Evolutionary conservation across 495 filamentous ascomycete species (phyloP).

Genomic region (Annulohypoxylon moriforme): DNA sequence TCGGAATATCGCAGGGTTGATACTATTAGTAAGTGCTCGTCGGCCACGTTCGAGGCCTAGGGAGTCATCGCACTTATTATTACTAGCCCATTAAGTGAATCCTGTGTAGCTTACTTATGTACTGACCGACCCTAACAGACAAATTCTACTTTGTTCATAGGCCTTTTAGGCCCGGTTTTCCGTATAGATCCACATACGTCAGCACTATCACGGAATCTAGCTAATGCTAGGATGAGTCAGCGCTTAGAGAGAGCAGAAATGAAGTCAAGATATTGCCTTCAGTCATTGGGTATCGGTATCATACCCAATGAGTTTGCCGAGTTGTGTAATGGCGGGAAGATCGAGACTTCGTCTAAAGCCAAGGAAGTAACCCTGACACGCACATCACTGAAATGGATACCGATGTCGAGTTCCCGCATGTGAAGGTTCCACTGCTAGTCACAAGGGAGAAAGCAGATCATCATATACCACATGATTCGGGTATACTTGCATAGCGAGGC

Average conservation of each 20-base stretch:
- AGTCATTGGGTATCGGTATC: background rate
- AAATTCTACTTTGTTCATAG: background rate
- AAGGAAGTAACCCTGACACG: background rate
- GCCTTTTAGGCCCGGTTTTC: background rate
- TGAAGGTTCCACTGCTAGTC: background rate
- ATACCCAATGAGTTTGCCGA: background rate
- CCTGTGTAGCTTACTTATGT: background rate
- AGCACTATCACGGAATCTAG: background rate
- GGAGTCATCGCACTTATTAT: background rate
- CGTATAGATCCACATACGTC: background rate
- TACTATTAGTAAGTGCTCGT: background rate
- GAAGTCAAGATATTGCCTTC: background rate
- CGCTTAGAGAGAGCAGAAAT: background rate
- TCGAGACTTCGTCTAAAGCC: background rate
- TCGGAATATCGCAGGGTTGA: background rate
- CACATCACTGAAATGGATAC: background rate
- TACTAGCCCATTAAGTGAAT: background rate
- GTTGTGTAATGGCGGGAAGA: background rate
- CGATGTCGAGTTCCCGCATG: background rate
- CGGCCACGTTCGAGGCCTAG: background rate
- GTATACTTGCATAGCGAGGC: constrained; percentile 14
- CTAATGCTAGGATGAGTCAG: background rate
- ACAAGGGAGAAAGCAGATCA: background rate
- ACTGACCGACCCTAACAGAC: background rate
- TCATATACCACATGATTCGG: constrained; percentile 2